Evolutionary conservation across 345 rosid genomes (phyloP).

Genomic region (Triadica sebifera): DNA sequence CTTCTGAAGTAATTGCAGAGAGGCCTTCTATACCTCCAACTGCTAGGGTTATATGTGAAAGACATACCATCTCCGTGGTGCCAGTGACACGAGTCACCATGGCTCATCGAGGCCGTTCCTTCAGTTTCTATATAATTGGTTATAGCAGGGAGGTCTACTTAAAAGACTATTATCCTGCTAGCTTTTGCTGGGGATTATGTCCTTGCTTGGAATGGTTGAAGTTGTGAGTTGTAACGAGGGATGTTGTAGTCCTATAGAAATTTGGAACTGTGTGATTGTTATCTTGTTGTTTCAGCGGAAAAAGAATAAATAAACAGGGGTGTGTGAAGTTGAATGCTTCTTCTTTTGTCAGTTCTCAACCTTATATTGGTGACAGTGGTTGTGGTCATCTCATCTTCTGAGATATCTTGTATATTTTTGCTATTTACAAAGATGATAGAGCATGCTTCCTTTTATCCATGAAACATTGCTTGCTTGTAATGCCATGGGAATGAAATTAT

Average conservation of each 20-base stretch:
- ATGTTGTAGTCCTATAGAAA: background rate
- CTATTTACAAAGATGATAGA: background rate
- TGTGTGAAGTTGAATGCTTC: background rate
- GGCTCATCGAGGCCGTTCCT: conserved; percentile 64
- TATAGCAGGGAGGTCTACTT: conserved; percentile 76
- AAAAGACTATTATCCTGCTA: conserved; percentile 85
- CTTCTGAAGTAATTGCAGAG: conserved; percentile 80
- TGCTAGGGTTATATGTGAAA: conserved; percentile 84
- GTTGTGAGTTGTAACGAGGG: conserved; percentile 47
- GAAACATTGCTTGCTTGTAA: background rate
- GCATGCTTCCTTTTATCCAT: background rate
- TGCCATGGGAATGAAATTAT: background rate
- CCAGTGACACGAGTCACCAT: conserved; percentile 89
- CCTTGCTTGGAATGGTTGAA: conserved; percentile 93
- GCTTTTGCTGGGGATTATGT: conserved; percentile 94
- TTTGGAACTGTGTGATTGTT: background rate
- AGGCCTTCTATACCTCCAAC: conserved; percentile 66
- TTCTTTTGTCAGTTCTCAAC: background rate
- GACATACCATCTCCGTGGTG: conserved; percentile 79
- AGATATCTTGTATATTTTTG: background rate
- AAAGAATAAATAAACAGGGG: background rate
- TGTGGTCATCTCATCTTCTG: background rate
- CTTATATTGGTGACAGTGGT: background rate
- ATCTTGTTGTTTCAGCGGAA: background rate
- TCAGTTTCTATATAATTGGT: conserved; percentile 89